These are phyloP conservation scores for Penicillium herquei DNA, from an alignment of 495 filamentous ascomycete species.

Conservation along the genomic window DNA sequence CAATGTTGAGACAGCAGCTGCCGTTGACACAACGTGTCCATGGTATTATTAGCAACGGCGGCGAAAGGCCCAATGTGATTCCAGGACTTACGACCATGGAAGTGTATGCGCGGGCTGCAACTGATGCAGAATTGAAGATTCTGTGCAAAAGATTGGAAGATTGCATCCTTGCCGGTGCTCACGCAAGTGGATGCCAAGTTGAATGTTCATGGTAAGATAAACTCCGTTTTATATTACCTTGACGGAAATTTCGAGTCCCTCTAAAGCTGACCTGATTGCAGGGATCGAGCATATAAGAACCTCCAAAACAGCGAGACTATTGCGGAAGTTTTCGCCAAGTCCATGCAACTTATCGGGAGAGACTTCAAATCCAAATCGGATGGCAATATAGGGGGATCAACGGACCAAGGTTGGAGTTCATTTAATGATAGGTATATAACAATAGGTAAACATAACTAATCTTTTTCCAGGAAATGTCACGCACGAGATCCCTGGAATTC, in stretches of 20 bases:
- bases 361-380: background rate
- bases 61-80: constrained; percentile 53
- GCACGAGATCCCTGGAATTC: constrained; percentile 56
- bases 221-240: background rate
- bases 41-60: constrained; percentile 47
- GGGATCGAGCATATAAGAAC: background rate
- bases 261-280: background rate
- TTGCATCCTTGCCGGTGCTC: constrained; percentile 49
- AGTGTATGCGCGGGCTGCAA: constrained; percentile 40
- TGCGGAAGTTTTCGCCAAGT: background rate
- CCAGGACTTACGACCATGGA: constrained; percentile 48
- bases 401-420: background rate
- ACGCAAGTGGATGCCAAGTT: background rate
- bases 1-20: constrained; percentile 13
- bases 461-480: constrained; percentile 45
- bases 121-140: constrained; percentile 28
- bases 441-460: background rate
- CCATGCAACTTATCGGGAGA: background rate
- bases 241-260: background rate
- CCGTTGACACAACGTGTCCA: constrained; percentile 10
- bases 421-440: background rate
- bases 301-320: background rate
- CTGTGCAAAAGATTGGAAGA: constrained; percentile 43
- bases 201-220: background rate
- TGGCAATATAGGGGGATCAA: background rate